Evolutionary conservation across 2,329 filamentous ascomycete genomes (phyloP).

Genomic region (Nothophoma quercina): DNA sequence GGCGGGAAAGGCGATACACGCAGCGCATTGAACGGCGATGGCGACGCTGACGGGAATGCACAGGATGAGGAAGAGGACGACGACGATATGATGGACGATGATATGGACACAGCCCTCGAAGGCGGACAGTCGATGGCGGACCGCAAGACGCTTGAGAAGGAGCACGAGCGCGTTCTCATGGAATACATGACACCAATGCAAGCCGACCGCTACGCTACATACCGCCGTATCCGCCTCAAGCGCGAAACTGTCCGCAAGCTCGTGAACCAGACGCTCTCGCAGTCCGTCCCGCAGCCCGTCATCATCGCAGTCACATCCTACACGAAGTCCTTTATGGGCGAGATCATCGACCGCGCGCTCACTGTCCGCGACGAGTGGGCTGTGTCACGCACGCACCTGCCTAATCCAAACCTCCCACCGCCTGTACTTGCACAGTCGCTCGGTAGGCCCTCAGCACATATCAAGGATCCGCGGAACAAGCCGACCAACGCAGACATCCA

Average conservation of each 20-base stretch:
- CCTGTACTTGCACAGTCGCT: constrained; percentile 38
- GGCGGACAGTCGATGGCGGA: constrained; percentile 63
- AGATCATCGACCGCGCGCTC: constrained; percentile 76
- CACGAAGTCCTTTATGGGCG: constrained; percentile 78
- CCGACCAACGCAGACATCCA: constrained; percentile 40
- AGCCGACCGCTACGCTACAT: constrained; percentile 73
- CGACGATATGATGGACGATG: constrained; percentile 56
- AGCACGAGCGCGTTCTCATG: constrained; percentile 68
- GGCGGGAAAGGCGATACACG: constrained; percentile 30
- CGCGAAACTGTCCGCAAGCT: constrained; percentile 75
- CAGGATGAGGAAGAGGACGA: constrained; percentile 68
- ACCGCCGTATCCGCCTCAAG: constrained; percentile 72
- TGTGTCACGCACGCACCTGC: constrained; percentile 51
- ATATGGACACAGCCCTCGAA: constrained; percentile 55
- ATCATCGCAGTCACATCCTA: constrained; percentile 79
- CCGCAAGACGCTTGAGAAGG: constrained; percentile 71
- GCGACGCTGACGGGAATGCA: constrained; percentile 63
- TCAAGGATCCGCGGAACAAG: constrained; percentile 35
- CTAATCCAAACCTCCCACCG: constrained; percentile 39
- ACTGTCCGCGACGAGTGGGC: constrained; percentile 77
- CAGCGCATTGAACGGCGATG: constrained; percentile 51
- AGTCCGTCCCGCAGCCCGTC: constrained; percentile 76
- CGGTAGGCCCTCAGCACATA: constrained; percentile 40
- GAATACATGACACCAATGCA: constrained; percentile 71
- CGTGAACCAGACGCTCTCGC: constrained; percentile 81